Conservation (phyloP, 768 basidiomycete species). For the Pleurotus sapidus region DNA sequence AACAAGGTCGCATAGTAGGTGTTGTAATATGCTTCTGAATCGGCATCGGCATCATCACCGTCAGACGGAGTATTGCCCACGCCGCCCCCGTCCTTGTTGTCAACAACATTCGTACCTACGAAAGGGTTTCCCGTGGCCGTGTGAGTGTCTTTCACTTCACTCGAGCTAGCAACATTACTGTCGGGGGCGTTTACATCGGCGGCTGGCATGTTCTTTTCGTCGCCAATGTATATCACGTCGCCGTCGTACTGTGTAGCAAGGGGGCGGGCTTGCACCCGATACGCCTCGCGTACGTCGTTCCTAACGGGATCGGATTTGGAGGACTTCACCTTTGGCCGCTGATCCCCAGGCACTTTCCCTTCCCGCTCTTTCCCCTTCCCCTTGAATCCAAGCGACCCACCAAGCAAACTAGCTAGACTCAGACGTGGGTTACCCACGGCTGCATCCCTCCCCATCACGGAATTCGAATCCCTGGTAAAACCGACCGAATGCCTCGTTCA, state of each 20-base stretch:
- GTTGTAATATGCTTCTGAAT: slow-evolving; percentile 48
- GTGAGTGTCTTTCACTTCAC: neutral
- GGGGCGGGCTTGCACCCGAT: neutral
- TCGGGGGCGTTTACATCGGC: neutral
- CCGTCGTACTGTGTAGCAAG: neutral
- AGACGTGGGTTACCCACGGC: neutral
- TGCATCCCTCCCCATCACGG: neutral
- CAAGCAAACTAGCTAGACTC: slow-evolving; percentile 9
- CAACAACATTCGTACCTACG: neutral
- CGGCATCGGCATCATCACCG: slow-evolving; percentile 11
- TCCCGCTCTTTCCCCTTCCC: slow-evolving; percentile 3
- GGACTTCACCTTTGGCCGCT: slow-evolving; percentile 1
- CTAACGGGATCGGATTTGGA: neutral
- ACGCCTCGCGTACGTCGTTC: neutral
- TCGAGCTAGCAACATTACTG: neutral
- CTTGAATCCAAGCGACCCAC: neutral
- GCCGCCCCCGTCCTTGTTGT: neutral
- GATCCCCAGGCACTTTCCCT: neutral
- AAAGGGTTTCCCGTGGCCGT: neutral
- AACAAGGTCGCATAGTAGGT: slow-evolving; percentile 46
- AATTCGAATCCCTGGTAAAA: neutral
- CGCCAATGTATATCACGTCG: neutral
- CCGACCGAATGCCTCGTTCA: neutral
- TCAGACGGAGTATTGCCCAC: neutral
- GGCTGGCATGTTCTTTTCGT: neutral